Conservation (phyloP, 495 filamentous ascomycete species). For the Hyaloscypha variabilis region DNA sequence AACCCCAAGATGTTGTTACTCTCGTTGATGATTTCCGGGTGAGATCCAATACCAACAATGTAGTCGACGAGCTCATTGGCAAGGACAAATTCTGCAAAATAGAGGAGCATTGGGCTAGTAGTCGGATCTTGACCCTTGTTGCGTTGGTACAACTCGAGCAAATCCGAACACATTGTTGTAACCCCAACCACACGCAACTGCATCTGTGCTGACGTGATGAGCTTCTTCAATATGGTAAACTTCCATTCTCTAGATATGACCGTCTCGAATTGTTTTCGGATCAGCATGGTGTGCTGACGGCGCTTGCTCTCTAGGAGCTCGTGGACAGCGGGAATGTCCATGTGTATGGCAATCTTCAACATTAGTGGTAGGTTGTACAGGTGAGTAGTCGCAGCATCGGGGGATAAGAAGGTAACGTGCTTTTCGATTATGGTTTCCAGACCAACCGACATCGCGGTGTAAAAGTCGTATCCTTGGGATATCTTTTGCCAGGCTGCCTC, state of each 20-base stretch:
- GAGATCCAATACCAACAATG: conserved; percentile 87
- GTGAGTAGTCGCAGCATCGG: conserved; percentile 44
- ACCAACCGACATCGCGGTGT: conserved; percentile 40
- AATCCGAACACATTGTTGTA: conserved; percentile 68
- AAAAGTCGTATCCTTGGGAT: conserved; percentile 40
- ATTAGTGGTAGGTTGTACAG: conserved; percentile 40
- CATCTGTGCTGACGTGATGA: conserved; percentile 84
- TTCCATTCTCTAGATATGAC: conserved; percentile 69
- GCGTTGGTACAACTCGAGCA: conserved; percentile 64
- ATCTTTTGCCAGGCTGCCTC: conserved; percentile 31
- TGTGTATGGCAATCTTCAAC: conserved; percentile 43
- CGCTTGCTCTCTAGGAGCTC: conserved; percentile 38
- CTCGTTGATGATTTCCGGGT: conserved; percentile 82
- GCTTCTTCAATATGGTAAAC: conserved; percentile 66
- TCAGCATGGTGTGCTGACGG: conserved; percentile 17
- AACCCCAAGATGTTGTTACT: conserved; percentile 87
- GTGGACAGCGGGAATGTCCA: conserved; percentile 33
- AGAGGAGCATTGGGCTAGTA: conserved; percentile 59
- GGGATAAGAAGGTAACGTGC: conserved; percentile 45
- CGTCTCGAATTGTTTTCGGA: conserved; percentile 33
- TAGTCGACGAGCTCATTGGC: conserved; percentile 74
- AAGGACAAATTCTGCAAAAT: conserved; percentile 67
- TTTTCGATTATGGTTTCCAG: conserved; percentile 49
- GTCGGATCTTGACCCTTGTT: conserved; percentile 38
- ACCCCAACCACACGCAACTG: conserved; percentile 79